Evolutionary conservation across 495 filamentous ascomycete species (phyloP), one percentile per base, ranked within the genome.

Genomic region (Xylaria grammica): DNA sequence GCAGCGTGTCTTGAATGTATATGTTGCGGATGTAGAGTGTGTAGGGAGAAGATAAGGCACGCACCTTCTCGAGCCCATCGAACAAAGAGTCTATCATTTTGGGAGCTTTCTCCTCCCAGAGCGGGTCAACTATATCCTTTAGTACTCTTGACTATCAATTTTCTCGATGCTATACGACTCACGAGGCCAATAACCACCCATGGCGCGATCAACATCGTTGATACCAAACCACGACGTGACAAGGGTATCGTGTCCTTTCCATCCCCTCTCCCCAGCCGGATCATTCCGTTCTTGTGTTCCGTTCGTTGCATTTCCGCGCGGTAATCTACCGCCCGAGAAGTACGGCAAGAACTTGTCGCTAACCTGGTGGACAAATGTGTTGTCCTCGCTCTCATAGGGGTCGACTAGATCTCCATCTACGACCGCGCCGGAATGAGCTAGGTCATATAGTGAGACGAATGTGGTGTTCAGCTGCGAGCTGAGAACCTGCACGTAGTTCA

Each of bases 301-400:
- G 15, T 51, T 5, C 26, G 49, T 30, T 24, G 17, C 29, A 26
- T 46, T 34, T n/a, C 56, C 55, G 15, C 29, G 40, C 10, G 56
- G 56, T 9, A 60, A 26, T 9, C 11, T 60, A 8, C 56, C 40
- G 4, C 24, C 13, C 1, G 56, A 60, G 56, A 60, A 60, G 27
- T 60, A 60, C 13, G 56, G 56, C 9, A 60, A 27, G 40, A 46
- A 60, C 56, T 60, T 60, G 44, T 60, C 56, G 56, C 56, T 60
- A 5, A 60, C 56, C 20, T 60, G 56, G 19, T 60, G 44, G 44
- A 60, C 56, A 29, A 60, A 60, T 6, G 56, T 60, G 27, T 60
- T 60, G 13, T 60, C 44, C 30, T 34, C 56, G 11, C 40, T 48
- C 42, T 60, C 56, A 7, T 60, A 60, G 13, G 56, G 44, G 24